Percentiles rank a stretch among this genome's conserved stretches.
Evolutionary conservation across 768 basidiomycete species (phyloP).

Genomic region (Lactifluus subvellereus): DNA sequence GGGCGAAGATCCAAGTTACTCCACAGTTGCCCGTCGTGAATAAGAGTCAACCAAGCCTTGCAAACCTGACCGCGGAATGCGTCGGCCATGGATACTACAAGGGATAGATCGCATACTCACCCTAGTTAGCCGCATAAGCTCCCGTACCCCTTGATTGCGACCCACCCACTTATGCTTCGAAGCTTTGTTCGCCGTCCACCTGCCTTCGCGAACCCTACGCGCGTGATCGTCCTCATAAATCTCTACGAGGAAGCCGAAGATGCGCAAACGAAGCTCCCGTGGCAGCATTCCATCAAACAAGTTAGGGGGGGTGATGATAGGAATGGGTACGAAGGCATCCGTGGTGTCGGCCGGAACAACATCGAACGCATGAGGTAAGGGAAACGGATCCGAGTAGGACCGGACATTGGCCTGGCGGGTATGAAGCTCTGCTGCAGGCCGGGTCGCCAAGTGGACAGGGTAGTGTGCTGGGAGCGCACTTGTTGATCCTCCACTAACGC

Average conservation of each 20-base stretch:
- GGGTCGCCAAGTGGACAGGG: conserved; percentile 22
- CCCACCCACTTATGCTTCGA: conserved; percentile 71
- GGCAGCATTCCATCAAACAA: conserved; percentile 65
- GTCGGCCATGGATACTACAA: conserved; percentile 2
- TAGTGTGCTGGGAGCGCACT: conserved; percentile 9
- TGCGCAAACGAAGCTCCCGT: conserved; percentile 58
- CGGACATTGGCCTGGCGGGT: conserved; percentile 46
- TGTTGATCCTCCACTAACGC: conserved; percentile 2
- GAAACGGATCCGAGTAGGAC: conserved; percentile 60
- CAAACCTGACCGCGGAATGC: conserved; percentile 52
- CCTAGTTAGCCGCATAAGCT: conserved; percentile 72
- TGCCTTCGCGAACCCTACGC: conserved; percentile 37
- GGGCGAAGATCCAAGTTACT: conserved; percentile 51
- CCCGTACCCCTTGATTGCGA: conserved; percentile 62
- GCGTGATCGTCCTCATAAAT: conserved; percentile 56
- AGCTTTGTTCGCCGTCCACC: conserved; percentile 60
- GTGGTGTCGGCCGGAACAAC: conserved; percentile 45
- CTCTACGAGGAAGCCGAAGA: conserved; percentile 50
- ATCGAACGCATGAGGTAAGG: conserved; percentile 43
- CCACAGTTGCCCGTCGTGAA: conserved; percentile 90
- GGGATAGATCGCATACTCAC: conserved; percentile 41
- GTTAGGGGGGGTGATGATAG: conserved; percentile 43
- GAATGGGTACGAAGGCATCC: conserved; percentile 50
- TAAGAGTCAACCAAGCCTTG: conserved; percentile 65
- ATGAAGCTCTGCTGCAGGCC: conserved; percentile 24